Evolutionary conservation across 1,284 basidiomycete species (phyloP).

Genomic region (Schizopora paradoxa): DNA sequence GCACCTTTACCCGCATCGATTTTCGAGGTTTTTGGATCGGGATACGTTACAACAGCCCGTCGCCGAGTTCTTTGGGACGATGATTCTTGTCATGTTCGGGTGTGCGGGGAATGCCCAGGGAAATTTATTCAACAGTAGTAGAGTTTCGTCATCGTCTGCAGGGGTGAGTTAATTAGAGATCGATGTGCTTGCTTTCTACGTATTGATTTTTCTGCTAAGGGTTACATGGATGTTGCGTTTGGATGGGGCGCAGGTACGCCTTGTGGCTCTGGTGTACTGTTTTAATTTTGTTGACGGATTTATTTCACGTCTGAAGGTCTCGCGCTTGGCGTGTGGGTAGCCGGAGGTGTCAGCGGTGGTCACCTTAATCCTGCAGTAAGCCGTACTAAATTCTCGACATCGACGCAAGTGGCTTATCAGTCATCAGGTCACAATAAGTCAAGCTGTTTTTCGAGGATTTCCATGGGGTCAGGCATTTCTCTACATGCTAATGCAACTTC

Average conservation of each 20-base stretch:
- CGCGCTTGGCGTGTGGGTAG: slow-evolving; percentile 64
- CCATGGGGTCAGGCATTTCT: slow-evolving; percentile 74
- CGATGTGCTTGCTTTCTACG: background rate
- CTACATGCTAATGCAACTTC: slow-evolving; percentile 65
- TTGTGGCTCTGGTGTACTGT: slow-evolving; percentile 8
- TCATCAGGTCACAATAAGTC: slow-evolving; percentile 53
- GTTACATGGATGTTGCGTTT: slow-evolving; percentile 52
- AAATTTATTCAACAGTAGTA: slow-evolving; percentile 47
- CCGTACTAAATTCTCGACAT: slow-evolving; percentile 8
- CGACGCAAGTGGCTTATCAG: slow-evolving; percentile 4
- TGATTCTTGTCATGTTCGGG: slow-evolving; percentile 64
- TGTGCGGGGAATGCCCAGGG: slow-evolving; percentile 60
- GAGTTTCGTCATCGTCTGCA: slow-evolving; percentile 47
- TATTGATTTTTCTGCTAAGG: slow-evolving; percentile 35
- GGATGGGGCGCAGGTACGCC: slow-evolving; percentile 61
- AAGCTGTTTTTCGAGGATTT: slow-evolving; percentile 68
- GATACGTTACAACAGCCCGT: slow-evolving; percentile 51
- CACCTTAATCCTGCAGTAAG: slow-evolving; percentile 74
- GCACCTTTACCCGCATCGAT: too few species aligned
- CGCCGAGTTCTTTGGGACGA: slow-evolving; percentile 66
- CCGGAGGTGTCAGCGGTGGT: slow-evolving; percentile 64
- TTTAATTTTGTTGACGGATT: slow-evolving; percentile 5
- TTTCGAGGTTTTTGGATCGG: slow-evolving; percentile 26
- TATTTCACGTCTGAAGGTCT: slow-evolving; percentile 27
- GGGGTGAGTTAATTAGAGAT: slow-evolving; percentile 45